Percentiles rank a stretch among this genome's conserved stretches.
Conservation (phyloP, 352 stramenopile genomes). For the Globisporangium heterothallicum region DNA sequence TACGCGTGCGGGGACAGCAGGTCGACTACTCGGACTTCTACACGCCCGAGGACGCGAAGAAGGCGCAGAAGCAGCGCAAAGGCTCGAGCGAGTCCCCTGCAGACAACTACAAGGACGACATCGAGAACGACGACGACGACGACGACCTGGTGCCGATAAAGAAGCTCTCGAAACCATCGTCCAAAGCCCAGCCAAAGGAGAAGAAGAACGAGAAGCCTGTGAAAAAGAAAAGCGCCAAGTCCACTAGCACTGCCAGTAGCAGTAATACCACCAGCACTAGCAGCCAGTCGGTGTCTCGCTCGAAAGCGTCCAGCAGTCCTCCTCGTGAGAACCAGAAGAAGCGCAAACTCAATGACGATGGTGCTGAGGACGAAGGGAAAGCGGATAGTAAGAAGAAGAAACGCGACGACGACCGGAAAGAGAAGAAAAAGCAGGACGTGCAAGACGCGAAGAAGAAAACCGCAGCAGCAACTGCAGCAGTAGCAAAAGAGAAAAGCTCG, state of each 20-base stretch:
- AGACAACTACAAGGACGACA: conserved; percentile 20
- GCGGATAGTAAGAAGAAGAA: conserved; percentile 4
- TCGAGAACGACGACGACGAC: conserved; percentile 28
- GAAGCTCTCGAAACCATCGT: conserved; percentile 16
- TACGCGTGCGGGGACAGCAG: conserved; percentile 22
- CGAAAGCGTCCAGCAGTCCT: not conserved
- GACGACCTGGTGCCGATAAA: conserved; percentile 16
- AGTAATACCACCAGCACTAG: too few relatives aligned
- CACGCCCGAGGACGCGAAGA: conserved; percentile 11
- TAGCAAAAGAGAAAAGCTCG: conserved; percentile 1
- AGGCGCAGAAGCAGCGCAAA: conserved; percentile 16
- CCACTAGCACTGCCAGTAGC: not conserved
- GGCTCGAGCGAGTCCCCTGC: too few relatives aligned
- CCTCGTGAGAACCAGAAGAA: conserved; percentile 14
- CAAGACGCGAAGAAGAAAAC: conserved; percentile 9
- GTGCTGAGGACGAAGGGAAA: conserved; percentile 15
- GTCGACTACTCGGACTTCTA: conserved; percentile 44
- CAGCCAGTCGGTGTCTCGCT: too few relatives aligned
- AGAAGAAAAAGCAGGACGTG: conserved; percentile 5
- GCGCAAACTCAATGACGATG: not conserved
- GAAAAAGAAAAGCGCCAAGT: conserved; percentile 11
- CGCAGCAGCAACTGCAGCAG: not conserved
- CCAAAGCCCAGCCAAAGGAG: conserved; percentile 9
- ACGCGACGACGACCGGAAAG: not conserved
- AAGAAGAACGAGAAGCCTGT: conserved; percentile 14